phyloP scores from a whole-genome alignment of 129 eudicot genomes.

The Flaveria sonorensis region DNA sequence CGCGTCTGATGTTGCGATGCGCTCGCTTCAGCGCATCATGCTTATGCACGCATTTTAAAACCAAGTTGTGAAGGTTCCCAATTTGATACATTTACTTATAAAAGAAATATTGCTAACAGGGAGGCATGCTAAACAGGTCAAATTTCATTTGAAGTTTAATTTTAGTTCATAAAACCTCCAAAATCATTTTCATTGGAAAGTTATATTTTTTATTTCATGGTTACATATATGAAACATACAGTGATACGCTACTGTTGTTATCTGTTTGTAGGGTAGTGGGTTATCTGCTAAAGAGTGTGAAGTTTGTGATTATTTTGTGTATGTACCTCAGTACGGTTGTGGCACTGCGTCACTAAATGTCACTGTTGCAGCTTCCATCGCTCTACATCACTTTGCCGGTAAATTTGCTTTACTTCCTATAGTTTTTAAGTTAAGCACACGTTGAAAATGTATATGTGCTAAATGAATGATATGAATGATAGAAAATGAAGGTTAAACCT shows the following conservation, averaged over 20 bases:
- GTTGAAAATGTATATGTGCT: not conserved
- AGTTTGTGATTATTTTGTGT: constrained; percentile 92
- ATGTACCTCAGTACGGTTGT: constrained; percentile 95
- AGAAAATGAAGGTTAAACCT: not conserved
- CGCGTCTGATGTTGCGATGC: no score
- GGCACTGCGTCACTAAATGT: constrained; percentile 96
- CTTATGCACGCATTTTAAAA: no score
- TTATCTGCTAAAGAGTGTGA: constrained; percentile 88
- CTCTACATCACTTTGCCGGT: constrained; percentile 97
- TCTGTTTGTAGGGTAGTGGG: constrained; percentile 74
- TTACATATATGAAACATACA: no score
- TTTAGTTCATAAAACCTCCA: not conserved
- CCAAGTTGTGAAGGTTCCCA: no score
- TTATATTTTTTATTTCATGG: no score
- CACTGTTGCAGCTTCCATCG: constrained; percentile 94
- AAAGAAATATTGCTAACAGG: not conserved
- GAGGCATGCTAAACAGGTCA: not conserved
- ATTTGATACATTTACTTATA: no score
- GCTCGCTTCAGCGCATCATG: no score
- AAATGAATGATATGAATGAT: not conserved
- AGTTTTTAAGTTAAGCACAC: not conserved
- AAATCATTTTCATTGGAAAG: not conserved
- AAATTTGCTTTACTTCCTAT: constrained; percentile 10
- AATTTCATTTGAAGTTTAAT: not conserved
- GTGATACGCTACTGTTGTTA: not conserved